Conservation (phyloP, 2,329 filamentous ascomycete species). For the Diaporthe aspalathi region DNA sequence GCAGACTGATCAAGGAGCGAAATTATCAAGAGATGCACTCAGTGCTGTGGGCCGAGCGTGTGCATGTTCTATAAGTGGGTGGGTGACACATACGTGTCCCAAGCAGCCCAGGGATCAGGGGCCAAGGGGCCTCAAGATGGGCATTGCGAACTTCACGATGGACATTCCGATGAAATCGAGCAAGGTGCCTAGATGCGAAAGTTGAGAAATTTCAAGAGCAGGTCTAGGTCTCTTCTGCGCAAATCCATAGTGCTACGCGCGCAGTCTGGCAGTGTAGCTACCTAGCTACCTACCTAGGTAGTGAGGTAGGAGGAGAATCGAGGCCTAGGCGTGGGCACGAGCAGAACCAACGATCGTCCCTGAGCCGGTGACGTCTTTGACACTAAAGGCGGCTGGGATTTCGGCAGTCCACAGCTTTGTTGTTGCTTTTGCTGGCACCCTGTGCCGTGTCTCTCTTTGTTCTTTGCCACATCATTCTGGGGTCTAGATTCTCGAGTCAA, state of each 20-base stretch:
- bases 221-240: too few relatives aligned
- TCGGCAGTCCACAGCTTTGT: conserved; percentile 16
- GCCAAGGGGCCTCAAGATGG: not conserved
- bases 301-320: not conserved
- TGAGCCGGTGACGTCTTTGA: conserved; percentile 23
- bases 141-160: conserved; percentile 13
- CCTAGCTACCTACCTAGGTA: not conserved
- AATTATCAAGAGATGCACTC: too few relatives aligned
- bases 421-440: not conserved
- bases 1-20: not conserved
- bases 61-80: not conserved
- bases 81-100: not conserved
- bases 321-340: not conserved
- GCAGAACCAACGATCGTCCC: conserved; percentile 1
- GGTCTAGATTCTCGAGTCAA: not conserved
- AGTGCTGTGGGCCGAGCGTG: not conserved
- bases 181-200: conserved; percentile 1
- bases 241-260: too few relatives aligned
- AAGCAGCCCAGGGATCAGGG: conserved; percentile 4
- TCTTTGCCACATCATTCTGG: not conserved
- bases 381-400: conserved; percentile 13
- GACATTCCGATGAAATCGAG: conserved; percentile 14
- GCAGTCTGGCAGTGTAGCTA: too few relatives aligned
- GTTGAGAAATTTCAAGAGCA: not conserved
- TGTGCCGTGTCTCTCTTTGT: not conserved